Percentiles rank a stretch among this genome's conserved stretches.
These are phyloP conservation scores for Termitomyces sp. DNA, from an alignment of 768 basidiomycete genomes.

Conservation along the genomic window DNA sequence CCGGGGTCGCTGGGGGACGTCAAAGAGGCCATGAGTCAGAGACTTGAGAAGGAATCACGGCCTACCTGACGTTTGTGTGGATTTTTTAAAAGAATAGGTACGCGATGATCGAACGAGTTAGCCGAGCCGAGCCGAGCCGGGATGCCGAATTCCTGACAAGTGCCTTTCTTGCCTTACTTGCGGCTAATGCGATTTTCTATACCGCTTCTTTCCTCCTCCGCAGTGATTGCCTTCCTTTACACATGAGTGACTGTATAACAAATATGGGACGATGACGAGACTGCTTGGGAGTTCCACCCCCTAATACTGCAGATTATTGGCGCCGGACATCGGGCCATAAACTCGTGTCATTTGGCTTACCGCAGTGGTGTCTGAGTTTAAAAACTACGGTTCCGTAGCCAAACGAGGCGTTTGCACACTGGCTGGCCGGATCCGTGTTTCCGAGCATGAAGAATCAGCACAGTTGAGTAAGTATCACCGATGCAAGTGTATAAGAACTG, in stretches of 20 bases:
- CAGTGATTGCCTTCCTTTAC: neutral
- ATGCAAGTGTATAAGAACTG: neutral
- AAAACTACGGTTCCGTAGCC: neutral
- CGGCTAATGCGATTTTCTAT: no score
- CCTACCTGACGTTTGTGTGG: conserved; percentile 7
- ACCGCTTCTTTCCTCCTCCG: neutral
- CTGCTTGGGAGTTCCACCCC: neutral
- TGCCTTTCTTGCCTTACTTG: no score
- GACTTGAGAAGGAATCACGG: conserved; percentile 2
- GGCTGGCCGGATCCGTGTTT: neutral
- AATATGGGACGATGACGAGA: neutral
- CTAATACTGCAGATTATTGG: neutral
- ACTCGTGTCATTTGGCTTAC: neutral
- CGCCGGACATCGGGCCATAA: neutral
- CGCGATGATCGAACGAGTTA: conserved; percentile 11
- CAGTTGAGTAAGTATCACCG: neutral
- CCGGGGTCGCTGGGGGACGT: conserved; percentile 8
- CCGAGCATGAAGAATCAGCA: neutral
- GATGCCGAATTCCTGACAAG: conserved; percentile 20
- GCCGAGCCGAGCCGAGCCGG: conserved; percentile 22
- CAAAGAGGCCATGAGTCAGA: conserved; percentile 14
- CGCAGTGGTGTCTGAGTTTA: neutral
- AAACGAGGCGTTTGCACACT: neutral
- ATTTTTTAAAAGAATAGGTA: conserved; percentile 7
- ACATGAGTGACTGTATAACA: neutral